Evolutionary conservation across 768 basidiomycete genomes (phyloP).

Genomic region (Termitomyces heimii): DNA sequence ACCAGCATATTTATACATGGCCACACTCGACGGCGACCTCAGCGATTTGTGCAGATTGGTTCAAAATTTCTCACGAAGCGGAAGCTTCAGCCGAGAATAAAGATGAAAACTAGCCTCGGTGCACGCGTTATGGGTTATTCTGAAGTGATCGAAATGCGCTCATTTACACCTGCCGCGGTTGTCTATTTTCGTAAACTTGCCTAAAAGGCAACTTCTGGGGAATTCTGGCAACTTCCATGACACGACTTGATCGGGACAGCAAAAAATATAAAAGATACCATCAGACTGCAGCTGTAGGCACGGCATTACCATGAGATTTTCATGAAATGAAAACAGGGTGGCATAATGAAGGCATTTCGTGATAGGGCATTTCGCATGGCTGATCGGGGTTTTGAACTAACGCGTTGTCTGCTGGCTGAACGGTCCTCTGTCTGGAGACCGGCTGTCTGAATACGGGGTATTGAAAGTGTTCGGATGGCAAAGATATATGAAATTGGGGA

Average conservation of each 20-base stretch:
- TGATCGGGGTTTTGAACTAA: background rate
- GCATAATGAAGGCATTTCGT: background rate
- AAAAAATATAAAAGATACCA: background rate
- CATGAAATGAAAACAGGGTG: background rate
- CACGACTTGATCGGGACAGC: slow-evolving; percentile 2
- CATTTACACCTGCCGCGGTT: background rate
- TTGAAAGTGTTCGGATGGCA: background rate
- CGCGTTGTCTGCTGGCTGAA: background rate
- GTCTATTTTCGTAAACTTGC: slow-evolving; percentile 2
- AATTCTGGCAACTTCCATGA: slow-evolving; percentile 7
- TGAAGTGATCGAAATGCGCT: background rate
- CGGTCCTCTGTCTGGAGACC: background rate
- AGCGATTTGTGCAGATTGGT: slow-evolving; percentile 7
- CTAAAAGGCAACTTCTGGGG: slow-evolving; percentile 2
- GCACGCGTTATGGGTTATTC: background rate
- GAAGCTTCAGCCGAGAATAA: slow-evolving; percentile 5
- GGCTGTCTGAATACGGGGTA: background rate
- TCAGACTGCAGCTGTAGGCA: background rate
- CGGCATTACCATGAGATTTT: background rate
- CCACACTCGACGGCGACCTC: slow-evolving; percentile 15
- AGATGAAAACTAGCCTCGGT: background rate
- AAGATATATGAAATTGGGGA: background rate
- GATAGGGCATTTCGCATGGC: background rate
- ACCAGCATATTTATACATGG: slow-evolving; percentile 14
- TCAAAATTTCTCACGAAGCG: slow-evolving; percentile 15